A percentile compares a stretch with the other conserved stretches of the same genome.
Conservation (phyloP, 2,329 filamentous ascomycete genomes). For the Monilinia fructigena region DNA sequence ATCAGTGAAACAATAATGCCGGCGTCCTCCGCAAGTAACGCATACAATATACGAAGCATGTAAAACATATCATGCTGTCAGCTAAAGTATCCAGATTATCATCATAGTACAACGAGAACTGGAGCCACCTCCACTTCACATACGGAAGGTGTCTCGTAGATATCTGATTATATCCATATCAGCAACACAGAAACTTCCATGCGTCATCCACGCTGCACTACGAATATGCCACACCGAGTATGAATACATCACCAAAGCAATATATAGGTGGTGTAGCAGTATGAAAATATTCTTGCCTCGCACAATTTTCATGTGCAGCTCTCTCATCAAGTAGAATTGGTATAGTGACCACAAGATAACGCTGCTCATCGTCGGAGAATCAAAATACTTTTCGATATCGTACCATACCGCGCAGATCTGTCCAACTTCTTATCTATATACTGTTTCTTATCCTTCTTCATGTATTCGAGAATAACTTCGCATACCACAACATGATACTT, state of each 20-base stretch:
- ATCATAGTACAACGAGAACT: not conserved
- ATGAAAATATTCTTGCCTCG: not conserved
- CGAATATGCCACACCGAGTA: not conserved
- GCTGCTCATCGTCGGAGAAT: not conserved
- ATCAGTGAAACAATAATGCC: not conserved
- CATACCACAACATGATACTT: not conserved
- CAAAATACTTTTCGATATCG: not conserved
- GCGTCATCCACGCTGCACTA: not conserved
- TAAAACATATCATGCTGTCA: not conserved
- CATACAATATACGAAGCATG: not conserved
- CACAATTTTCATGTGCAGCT: not conserved
- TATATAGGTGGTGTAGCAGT: not conserved
- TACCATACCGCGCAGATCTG: not conserved
- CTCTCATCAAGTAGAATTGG: not conserved
- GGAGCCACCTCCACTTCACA: not conserved
- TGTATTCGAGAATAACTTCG: not conserved
- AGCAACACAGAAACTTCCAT: not conserved
- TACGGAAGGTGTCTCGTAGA: not conserved
- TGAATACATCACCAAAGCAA: not conserved
- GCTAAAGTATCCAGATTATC: not conserved
- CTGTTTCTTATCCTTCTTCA: not conserved
- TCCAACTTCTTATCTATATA: not conserved
- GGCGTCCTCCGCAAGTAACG: not conserved
- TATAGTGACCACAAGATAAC: not conserved
- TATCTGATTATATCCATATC: not conserved